Base-by-base conservation (phyloP, 2,329 filamentous ascomycete species). In the Tympanopsis confertula region DNA sequence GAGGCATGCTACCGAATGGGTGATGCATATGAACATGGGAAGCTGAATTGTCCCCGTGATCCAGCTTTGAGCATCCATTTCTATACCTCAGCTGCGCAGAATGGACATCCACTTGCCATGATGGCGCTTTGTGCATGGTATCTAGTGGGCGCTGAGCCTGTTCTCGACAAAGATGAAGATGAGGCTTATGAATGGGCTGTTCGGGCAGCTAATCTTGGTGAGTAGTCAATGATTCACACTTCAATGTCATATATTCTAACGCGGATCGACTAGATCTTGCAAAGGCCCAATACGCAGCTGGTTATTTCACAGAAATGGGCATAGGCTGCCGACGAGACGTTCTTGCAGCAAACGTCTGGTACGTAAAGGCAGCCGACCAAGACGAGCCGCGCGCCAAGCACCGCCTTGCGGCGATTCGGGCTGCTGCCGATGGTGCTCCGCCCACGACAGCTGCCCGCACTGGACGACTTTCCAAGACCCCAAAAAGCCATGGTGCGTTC, bases 121-220 rank as follows among this genome's bases (percentile, higher is more conserved):
- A 94, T 98, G 88, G 89, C 89, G 4, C 68, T 98, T 5, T 98
- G 91, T 59, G 91, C 91, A 10, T 98, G 91, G 91, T 98, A 96
- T 58, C 83, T 96, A 71, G 83, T 96, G 29, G 91, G 91, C 10
- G 91, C 91, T 2, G 83, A 88, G 47, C 87, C 88, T 0, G 78
- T 96, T 13, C 63, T 98, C 17, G 88, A 94, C 42, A 94, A 91
- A 60, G 89, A 98, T 50, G 89, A 96, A 57, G 82, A 82, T 47
- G 91, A 98, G 58, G 91, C 91, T 7, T 96, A 93, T 52, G 88
- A 94, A 56, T 98, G 91, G 91, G 88, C 91, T 13, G 78, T 78
- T 50, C 79, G 81, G 51, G 86, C 91, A 39, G 89, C 89, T 20
- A 82, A 91, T 44, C 68, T 81, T 46, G 88, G 89, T 94, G 70